Evolutionary conservation across 2,329 filamentous ascomycete genomes (phyloP).

Genomic region (Venturia oleaginea): DNA sequence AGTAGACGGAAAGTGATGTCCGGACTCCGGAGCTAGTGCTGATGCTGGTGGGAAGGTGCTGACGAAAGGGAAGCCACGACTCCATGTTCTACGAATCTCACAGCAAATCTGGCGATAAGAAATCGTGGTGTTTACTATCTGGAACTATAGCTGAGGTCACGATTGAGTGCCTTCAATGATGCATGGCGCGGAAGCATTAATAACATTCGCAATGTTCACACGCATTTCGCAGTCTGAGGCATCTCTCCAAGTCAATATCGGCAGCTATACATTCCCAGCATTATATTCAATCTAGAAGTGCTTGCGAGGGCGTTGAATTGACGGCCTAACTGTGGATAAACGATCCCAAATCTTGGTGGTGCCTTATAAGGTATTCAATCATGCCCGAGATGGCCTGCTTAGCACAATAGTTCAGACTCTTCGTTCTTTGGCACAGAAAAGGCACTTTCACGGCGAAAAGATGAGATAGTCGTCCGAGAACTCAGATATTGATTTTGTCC

Average conservation of each 20-base stretch:
- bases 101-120: no score
- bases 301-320: background rate
- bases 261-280: background rate
- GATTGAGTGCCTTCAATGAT: no score
- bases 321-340: no score
- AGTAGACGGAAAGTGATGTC: background rate
- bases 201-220: background rate
- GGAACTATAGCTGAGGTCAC: no score
- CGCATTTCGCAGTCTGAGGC: background rate
- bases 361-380: no score
- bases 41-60: no score
- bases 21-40: background rate
- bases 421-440: background rate
- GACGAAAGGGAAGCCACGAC: background rate
- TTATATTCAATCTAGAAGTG: background rate
- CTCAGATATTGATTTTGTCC: constrained; percentile 1
- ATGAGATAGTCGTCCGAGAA: background rate
- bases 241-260: background rate
- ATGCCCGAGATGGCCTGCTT: no score
- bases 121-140: no score
- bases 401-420: no score
- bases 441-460: background rate
- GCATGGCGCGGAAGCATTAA: no score
- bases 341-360: no score
- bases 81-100: background rate